Evolutionary conservation across 768 basidiomycete genomes (phyloP).

Genomic region (Leucocoprinus birnbaumii): DNA sequence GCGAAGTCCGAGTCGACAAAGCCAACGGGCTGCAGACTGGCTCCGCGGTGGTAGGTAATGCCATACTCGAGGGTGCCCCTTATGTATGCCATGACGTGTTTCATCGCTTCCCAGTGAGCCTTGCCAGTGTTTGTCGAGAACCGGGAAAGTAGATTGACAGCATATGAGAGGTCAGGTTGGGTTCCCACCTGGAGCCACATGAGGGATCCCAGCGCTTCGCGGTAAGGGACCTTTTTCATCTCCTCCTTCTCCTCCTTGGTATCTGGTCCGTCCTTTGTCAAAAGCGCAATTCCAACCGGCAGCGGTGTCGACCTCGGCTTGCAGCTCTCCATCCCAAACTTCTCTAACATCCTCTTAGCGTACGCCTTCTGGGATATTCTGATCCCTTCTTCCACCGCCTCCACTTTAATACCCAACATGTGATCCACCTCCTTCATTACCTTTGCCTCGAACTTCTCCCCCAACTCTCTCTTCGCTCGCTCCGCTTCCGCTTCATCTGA

Average conservation of each 20-base stretch:
- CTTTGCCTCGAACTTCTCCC: too few species aligned
- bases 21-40: neutral
- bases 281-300: constrained; percentile 19
- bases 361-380: too few species aligned
- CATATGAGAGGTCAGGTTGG: constrained; percentile 4
- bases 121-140: constrained; percentile 13
- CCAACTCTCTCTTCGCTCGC: too few species aligned
- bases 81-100: constrained; percentile 17
- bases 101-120: constrained; percentile 12
- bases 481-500: too few species aligned
- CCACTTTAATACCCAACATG: too few species aligned
- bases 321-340: constrained; percentile 13
- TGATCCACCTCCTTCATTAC: too few species aligned
- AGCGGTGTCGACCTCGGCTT: constrained; percentile 15
- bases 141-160: constrained; percentile 11
- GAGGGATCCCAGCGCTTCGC: neutral
- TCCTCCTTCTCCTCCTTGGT: neutral
- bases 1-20: constrained; percentile 15
- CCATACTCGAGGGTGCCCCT: constrained; percentile 11
- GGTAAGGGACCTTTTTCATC: neutral
- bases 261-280: neutral
- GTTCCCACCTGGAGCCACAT: constrained; percentile 4
- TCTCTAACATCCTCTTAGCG: too few species aligned
- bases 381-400: too few species aligned
- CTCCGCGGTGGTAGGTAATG: neutral